phyloP scores from a whole-genome alignment of 306 rosid genomes.

The Vicia sativa region DNA sequence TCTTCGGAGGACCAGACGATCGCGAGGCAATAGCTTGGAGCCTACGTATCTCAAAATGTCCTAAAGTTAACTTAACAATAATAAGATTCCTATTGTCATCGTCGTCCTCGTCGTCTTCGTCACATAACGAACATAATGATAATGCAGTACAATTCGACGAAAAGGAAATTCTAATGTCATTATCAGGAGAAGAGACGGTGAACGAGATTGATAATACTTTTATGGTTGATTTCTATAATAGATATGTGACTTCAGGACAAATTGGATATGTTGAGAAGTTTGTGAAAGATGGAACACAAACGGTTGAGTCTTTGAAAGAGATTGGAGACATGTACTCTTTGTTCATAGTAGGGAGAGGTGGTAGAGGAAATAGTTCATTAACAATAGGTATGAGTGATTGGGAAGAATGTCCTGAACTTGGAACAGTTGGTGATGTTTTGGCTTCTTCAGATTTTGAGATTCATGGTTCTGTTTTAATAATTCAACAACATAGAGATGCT shows the following conservation, averaged over 20 bases:
- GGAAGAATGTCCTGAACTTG: constrained; percentile 98
- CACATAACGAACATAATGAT: constrained; percentile 31
- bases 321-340: constrained; percentile 82
- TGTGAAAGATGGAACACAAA: constrained; percentile 64
- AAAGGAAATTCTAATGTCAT: constrained; percentile 64
- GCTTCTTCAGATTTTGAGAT: constrained; percentile 85
- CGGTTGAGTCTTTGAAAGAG: constrained; percentile 62
- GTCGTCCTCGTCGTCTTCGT: constrained; percentile 35
- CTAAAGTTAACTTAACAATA: constrained; percentile 66
- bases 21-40: constrained; percentile 92
- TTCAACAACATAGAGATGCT: constrained; percentile 85
- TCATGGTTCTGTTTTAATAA: constrained; percentile 74
- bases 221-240: constrained; percentile 77
- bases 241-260: constrained; percentile 79
- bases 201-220: constrained; percentile 70
- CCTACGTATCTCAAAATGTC: constrained; percentile 62
- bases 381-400: constrained; percentile 92
- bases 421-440: constrained; percentile 89
- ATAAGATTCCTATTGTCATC: constrained; percentile 51
- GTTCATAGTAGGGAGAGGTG: constrained; percentile 87
- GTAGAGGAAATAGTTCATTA: constrained; percentile 76
- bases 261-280: constrained; percentile 85
- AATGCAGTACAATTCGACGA: constrained; percentile 34
- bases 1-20: constrained; percentile 85
- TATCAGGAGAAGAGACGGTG: constrained; percentile 60